Percentiles rank a stretch among this genome's conserved stretches.
Evolutionary conservation across 2,329 filamentous ascomycete species (phyloP).

Genomic region (Ceratocystis alfenasii): DNA sequence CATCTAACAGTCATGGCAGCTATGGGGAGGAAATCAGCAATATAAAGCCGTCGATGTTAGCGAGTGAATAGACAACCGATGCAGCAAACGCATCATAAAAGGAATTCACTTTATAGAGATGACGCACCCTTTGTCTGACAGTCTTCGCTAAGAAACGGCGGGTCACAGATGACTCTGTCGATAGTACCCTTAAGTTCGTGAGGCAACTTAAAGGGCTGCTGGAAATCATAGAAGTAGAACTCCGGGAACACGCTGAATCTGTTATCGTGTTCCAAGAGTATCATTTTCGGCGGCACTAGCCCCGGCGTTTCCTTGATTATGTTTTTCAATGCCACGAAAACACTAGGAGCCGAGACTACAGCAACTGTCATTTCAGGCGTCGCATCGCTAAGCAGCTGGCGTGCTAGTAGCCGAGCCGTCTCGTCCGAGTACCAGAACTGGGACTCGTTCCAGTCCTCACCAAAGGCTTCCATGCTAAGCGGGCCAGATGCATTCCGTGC

Average conservation of each 20-base stretch:
- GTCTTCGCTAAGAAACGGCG: conserved; percentile 67
- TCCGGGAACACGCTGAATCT: conserved; percentile 64
- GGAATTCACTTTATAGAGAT: not conserved
- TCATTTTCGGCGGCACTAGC: conserved; percentile 40
- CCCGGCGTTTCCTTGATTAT: conserved; percentile 33
- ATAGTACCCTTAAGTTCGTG: conserved; percentile 50
- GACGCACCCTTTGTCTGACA: conserved; percentile 62
- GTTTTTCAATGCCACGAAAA: conserved; percentile 66
- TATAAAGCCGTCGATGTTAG: not conserved
- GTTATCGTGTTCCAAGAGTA: conserved; percentile 61
- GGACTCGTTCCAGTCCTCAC: conserved; percentile 71
- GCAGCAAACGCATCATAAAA: not conserved
- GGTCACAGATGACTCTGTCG: conserved; percentile 62
- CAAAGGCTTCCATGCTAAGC: conserved; percentile 56
- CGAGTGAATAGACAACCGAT: not conserved
- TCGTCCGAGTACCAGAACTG: conserved; percentile 77
- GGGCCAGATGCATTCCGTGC: conserved; percentile 23
- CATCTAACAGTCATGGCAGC: conserved; percentile 64
- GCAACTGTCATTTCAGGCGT: conserved; percentile 48
- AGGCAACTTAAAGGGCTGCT: conserved; percentile 54
- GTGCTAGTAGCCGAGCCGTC: conserved; percentile 53
- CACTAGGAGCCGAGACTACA: conserved; percentile 62
- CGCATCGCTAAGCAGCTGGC: conserved; percentile 51
- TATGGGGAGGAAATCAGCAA: conserved; percentile 27
- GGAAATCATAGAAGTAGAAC: conserved; percentile 64